Percentiles rank a stretch among this genome's conserved stretches.
Conservation (phyloP, 2,329 filamentous ascomycete species). For the Sclerotinia borealis region DNA sequence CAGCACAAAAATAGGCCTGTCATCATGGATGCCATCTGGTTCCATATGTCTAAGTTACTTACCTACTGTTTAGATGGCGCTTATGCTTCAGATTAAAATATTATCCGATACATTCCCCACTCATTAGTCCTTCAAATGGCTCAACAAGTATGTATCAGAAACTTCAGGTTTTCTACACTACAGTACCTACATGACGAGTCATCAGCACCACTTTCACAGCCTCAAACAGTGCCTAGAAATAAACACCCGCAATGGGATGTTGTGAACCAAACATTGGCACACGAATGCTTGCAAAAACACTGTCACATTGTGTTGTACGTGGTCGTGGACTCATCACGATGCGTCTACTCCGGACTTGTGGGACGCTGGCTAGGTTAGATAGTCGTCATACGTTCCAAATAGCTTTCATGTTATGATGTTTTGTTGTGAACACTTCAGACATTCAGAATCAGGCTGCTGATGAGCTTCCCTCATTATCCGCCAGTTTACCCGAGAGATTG, state of each 20-base stretch:
- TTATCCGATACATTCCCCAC: constrained; percentile 9
- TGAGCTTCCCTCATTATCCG: constrained; percentile 12
- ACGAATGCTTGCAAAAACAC: constrained; percentile 3
- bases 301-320: constrained; percentile 3
- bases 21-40: background rate
- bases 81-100: constrained; percentile 14
- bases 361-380: constrained; percentile 5
- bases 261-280: constrained; percentile 6
- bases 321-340: constrained; percentile 1
- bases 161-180: background rate
- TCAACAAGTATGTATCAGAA: background rate
- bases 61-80: background rate
- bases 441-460: constrained; percentile 11
- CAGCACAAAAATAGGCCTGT: background rate
- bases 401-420: background rate
- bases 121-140: background rate
- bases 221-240: constrained; percentile 12
- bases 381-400: constrained; percentile 4
- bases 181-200: constrained; percentile 5
- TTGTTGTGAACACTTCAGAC: background rate
- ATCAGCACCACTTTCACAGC: constrained; percentile 4
- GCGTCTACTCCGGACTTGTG: constrained; percentile 5
- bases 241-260: background rate
- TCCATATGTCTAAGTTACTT: background rate
- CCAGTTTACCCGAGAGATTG: constrained; percentile 16